Evolutionary conservation across 768 basidiomycete species (phyloP).

Genomic region (Austroboletus eburneus): DNA sequence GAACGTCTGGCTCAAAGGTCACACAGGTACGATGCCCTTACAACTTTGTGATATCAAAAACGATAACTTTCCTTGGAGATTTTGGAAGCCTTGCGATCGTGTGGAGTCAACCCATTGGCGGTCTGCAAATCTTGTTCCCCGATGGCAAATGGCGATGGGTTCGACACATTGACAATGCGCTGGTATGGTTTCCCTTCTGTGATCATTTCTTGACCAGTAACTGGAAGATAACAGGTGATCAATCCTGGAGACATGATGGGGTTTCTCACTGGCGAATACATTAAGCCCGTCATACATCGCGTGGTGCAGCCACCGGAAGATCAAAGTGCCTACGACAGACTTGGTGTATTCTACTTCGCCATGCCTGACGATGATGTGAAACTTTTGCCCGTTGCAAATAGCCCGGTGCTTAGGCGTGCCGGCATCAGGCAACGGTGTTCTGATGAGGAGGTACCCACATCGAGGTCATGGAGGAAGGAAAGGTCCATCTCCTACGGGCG

Average conservation of each 20-base stretch:
- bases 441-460: slow-evolving; percentile 41
- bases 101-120: slow-evolving; percentile 57
- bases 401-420: slow-evolving; percentile 43
- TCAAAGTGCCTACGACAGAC: slow-evolving; percentile 44
- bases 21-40: slow-evolving; percentile 39
- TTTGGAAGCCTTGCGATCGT: slow-evolving; percentile 53
- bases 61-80: slow-evolving; percentile 44
- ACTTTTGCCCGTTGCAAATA: slow-evolving; percentile 41
- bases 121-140: slow-evolving; percentile 49
- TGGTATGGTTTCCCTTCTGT: slow-evolving; percentile 32
- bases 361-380: slow-evolving; percentile 48
- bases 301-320: slow-evolving; percentile 54
- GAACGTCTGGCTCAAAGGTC: slow-evolving; percentile 57
- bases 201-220: not conserved
- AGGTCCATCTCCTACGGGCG: slow-evolving; percentile 50
- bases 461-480: slow-evolving; percentile 48
- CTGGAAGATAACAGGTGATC: slow-evolving; percentile 38
- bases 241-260: slow-evolving; percentile 58
- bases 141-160: slow-evolving; percentile 58
- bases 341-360: slow-evolving; percentile 55
- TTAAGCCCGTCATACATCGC: slow-evolving; percentile 56
- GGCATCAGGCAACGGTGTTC: slow-evolving; percentile 37
- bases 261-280: slow-evolving; percentile 56
- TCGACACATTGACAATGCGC: slow-evolving; percentile 53
- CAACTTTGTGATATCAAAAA: not conserved